Base-by-base conservation (phyloP, 106 monocot species). In the Hemerocallis citrina region DNA sequence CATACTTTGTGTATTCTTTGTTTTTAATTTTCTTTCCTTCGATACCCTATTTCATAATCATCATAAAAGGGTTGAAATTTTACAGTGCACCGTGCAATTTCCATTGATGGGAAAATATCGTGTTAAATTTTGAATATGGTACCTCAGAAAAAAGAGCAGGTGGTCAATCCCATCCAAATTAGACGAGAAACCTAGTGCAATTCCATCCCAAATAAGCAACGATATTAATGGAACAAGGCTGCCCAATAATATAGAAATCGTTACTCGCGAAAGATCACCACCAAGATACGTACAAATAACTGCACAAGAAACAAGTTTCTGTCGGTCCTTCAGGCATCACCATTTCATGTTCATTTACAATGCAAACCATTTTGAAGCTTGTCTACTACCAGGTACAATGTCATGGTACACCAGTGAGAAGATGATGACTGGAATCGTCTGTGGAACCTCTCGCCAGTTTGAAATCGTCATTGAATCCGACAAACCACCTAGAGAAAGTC, bases 231-330 rank as follows among this genome's bases (percentile, higher is more conserved):
- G 83, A n/a, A 83, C 77, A 22, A 84, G 21, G 48, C 83, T 84
- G 3, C 83, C 83, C 21, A 84, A 57, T 21, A 79, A 16, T 38
- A 84, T 57, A 25, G 79, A 75, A 3, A 71, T 19, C 55, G 72
- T 74, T 62, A 79, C 75, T 33, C 79, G 69, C 9, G 2, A n/a
- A 23, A 75, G 70, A 74, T 84, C 83, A 39, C 79, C 71, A 56
- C 74, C 83, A 33, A 84, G 79, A 59, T 84, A 84, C 38, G 78
- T 70, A 60, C 79, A 84, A 14, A 84, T 79, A 48, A 84, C 79
- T 75, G 66, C 16, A 47, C 17, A 31, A 11, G 47, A 31, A 39
- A 16, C 29, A 27, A 34, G n/a, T 57, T 14, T 20, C n/a, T 8
- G 35, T 35, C 15, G n/a, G 4, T 34, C 27, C 10, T 8, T 30